A percentile compares a stretch with the other conserved stretches of the same genome.
Conservation (phyloP, 83 land plant genomes). For the Thuja plicata region DNA sequence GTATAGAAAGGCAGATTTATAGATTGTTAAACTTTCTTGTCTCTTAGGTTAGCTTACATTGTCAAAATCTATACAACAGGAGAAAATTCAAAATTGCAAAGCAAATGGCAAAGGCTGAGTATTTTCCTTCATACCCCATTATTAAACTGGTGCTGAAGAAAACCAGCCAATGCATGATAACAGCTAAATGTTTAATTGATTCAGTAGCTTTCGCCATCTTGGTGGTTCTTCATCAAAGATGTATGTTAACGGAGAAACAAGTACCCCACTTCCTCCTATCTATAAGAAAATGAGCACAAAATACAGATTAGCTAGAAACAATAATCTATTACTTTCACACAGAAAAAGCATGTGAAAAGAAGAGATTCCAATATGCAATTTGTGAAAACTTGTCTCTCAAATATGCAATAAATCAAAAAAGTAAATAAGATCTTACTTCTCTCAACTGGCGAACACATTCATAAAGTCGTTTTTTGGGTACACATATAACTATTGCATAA, state of each 20-base stretch:
- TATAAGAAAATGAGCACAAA: constrained; percentile 8
- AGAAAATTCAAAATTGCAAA: neutral
- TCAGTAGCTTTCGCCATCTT: constrained; percentile 56
- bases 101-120: neutral
- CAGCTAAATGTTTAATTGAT: constrained; percentile 33
- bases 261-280: constrained; percentile 73
- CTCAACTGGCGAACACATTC: constrained; percentile 79
- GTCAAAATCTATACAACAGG: neutral
- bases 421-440: constrained; percentile 47
- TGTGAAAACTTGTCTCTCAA: neutral
- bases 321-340: neutral
- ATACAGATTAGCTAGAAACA: neutral
- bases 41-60: neutral
- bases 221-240: constrained; percentile 76
- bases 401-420: neutral
- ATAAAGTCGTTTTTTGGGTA: constrained; percentile 79
- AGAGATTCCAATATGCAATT: neutral
- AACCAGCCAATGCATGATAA: neutral
- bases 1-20: neutral
- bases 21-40: neutral
- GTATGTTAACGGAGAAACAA: constrained; percentile 60
- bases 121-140: neutral
- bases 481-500: constrained; percentile 83
- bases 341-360: neutral
- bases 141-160: neutral